Base-by-base conservation (phyloP, 2,329 filamentous ascomycete genomes). In the Biscogniauxia mediterranea region DNA sequence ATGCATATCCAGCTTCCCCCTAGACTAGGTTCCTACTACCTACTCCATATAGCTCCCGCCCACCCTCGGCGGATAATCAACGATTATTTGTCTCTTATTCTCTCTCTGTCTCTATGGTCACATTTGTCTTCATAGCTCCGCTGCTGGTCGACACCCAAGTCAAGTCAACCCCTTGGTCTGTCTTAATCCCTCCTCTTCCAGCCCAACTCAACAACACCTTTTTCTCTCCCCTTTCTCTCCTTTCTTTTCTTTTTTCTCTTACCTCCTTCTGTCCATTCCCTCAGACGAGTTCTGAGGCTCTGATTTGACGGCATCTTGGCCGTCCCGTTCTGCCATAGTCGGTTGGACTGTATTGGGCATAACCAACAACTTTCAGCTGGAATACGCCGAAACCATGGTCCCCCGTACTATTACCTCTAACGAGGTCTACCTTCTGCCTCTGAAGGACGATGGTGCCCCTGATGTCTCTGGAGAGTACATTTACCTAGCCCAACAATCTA, bases 371-470 rank as follows among this genome's bases (percentile, higher is more conserved):
- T n/a, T n/a, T 3, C 52, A 17, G 26, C 20, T 23, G 25, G 17
- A 5, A 28, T 19, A 54, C 52, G 26, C 17, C 3, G 26, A 15
- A 46, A 25, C 46, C 57, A 87, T 88, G 85, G 79, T 81, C 70
- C 84, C 85, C 63, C 79, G 79, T 76, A 88, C 81, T 64, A 86
- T 88, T 79, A 83, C 83, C 70, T 87, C 86, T 70, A 86, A 81
- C 74, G 85, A 92, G 77, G 88, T 97, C 66, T 96, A 97, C 79
- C 81, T 96, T 71, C 85, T 99, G 65, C 91, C 91, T 67, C 85
- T 99, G 77, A 95, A 92, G 74, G 94, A 99, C 78, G 86, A 94
- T 78, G 95, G 96, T 70, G 93, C 92, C 68, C 95, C 96, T 42
- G 89, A 96, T 75, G 88, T 99, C 55, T 84, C 91, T 25, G 91